Evolutionary conservation across 805 yeast genomes (phyloP), one percentile per base, ranked within the genome.

Genomic region (Jamesozyma jinghongensis): DNA sequence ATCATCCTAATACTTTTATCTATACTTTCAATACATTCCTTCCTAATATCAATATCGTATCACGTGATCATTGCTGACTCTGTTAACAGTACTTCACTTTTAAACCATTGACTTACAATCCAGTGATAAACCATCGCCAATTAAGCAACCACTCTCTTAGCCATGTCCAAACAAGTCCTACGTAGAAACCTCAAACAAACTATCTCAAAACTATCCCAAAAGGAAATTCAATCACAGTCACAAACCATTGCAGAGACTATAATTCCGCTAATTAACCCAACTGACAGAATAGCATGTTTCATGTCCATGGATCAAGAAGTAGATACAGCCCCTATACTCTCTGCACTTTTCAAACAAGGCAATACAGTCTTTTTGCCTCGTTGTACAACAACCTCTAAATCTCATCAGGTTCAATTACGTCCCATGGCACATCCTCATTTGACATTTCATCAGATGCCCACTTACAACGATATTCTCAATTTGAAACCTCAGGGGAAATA

Each of bases 261-360:
- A 7, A 22, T 37, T n/a, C 31, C 48, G 1, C 25, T 56, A 1
- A 39, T 57, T 16, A 38, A 31, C 13, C 40, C 40, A 12, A 34
- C 37, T 26, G 20, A 32, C 10, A 8, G 27, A 4, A 66, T 87
- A 2, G 95, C 81, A 0, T 54, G 85, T 25, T 88, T 75, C 53
- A 74, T 87, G 83, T 77, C 74, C 56, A 81, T 88, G 87, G 85
- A 81, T 2, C 48, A 61, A 17, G 97, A 88, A 59, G 66, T 83
- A 1, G 73, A 73, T 41, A 87, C 96, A 0, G 51, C 58, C 8
- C 56, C 55, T 0, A 59, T 87, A 10, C 73, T 88, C 2, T 49
- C 65, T 34, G 45, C 65, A 14, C 74, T 84, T 8, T 77, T 82
- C 41, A 53, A 53, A 0, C 59, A 65, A 37, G 63, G 68, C 2